phyloP scores from a whole-genome alignment of 257 asterid genomes.

The Voacanga thouarsii region DNA sequence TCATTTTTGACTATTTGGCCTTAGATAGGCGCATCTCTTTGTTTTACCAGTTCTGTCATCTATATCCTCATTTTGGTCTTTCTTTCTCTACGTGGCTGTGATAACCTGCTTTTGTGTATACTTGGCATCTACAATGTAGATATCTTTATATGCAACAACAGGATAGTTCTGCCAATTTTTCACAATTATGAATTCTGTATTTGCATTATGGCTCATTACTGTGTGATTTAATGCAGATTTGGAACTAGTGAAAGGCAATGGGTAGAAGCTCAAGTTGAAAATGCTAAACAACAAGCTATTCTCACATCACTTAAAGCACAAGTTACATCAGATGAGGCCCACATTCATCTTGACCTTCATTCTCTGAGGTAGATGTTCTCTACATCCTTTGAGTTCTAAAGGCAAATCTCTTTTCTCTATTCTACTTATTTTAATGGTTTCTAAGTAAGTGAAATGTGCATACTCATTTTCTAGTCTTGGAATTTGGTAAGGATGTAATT shows the following conservation, averaged over 20 bases:
- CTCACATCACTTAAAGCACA: conserved; percentile 86
- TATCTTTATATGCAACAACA: neutral
- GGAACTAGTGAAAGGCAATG: conserved; percentile 97
- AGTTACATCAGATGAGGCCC: conserved; percentile 98
- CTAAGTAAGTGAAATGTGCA: neutral
- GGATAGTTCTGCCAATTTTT: neutral
- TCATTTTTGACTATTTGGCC: neutral
- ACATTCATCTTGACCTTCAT: conserved; percentile 96
- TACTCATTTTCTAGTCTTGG: neutral
- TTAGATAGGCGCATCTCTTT: neutral
- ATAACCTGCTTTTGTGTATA: neutral
- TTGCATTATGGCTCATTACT: conserved; percentile 21
- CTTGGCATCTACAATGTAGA: no score
- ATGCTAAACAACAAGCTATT: conserved; percentile 93
- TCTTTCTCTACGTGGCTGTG: neutral
- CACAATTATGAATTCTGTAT: neutral
- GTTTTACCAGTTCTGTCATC: neutral
- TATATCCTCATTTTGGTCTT: neutral
- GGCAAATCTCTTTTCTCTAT: neutral
- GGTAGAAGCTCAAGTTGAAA: conserved; percentile 99
- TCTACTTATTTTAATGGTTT: neutral
- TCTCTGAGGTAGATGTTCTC: conserved; percentile 67
- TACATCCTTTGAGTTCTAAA: neutral
- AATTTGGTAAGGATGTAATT: neutral
- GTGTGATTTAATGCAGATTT: conserved; percentile 52